A percentile compares a stretch with the other conserved stretches of the same genome.
Evolutionary conservation across 257 asterid genomes (phyloP).

Genomic region (Solanum neorickii): DNA sequence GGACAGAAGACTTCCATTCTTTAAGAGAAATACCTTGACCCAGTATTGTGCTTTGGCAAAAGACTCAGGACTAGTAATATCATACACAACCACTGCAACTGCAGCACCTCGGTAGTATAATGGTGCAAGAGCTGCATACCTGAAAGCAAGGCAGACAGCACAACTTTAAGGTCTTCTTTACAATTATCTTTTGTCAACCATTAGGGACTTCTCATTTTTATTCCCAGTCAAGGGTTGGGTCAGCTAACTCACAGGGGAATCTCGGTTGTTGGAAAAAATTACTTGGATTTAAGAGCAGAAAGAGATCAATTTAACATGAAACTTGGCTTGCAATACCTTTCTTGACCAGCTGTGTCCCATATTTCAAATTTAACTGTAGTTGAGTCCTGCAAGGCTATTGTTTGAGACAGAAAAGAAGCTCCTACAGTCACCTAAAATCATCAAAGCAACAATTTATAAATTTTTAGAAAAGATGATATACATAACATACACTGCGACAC

Average conservation of each 20-base stretch:
- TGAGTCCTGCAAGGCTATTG: constrained; percentile 91
- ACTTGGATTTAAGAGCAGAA: not conserved
- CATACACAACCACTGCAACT: constrained; percentile 68
- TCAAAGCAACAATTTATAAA: not conserved
- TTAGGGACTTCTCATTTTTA: not conserved
- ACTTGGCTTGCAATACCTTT: constrained; percentile 39
- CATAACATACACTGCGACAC: not conserved
- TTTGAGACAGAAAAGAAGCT: constrained; percentile 94
- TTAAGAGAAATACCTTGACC: constrained; percentile 55
- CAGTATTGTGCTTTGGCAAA: constrained; percentile 77
- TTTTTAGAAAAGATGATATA: not conserved
- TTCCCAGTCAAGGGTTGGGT: not conserved
- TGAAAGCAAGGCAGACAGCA: constrained; percentile 7
- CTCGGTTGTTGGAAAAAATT: not conserved
- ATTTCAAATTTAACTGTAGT: constrained; percentile 95
- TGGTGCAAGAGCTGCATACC: constrained; percentile 88
- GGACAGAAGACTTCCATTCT: not conserved
- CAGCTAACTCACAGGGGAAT: not conserved
- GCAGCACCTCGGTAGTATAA: constrained; percentile 80
- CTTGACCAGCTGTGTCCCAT: constrained; percentile 99
- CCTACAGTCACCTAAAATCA: constrained; percentile 74
- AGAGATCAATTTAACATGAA: not conserved
- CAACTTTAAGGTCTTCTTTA: not conserved
- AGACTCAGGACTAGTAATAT: constrained; percentile 89
- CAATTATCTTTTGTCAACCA: not conserved